Percentiles rank a stretch among this genome's conserved stretches.
phyloP scores from a whole-genome alignment of 164 flowering plant genomes.

The Euptelea pleiosperma region DNA sequence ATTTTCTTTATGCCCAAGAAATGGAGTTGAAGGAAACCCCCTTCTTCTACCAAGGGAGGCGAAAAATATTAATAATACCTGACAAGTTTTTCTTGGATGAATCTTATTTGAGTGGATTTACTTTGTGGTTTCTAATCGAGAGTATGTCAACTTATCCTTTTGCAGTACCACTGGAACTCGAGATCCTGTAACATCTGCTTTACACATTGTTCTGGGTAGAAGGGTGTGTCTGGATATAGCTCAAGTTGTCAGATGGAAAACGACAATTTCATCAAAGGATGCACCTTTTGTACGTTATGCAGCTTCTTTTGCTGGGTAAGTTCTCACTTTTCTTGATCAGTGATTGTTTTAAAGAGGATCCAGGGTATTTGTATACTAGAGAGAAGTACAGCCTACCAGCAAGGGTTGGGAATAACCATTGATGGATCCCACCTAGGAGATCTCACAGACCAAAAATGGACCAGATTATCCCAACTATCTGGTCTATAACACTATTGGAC shows the following conservation, averaged over 20 bases:
- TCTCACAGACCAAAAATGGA: no score
- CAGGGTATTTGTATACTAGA: no score
- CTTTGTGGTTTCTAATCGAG: background rate
- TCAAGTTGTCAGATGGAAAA: conserved; percentile 92
- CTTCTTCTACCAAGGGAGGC: background rate
- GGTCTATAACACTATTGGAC: no score
- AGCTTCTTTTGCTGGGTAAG: conserved; percentile 93
- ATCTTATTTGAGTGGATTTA: conserved; percentile 6
- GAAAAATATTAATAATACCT: no score
- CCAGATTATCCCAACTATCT: no score
- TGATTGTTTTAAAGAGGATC: no score
- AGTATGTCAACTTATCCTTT: conserved; percentile 6
- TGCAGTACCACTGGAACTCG: conserved; percentile 90
- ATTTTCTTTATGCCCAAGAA: background rate
- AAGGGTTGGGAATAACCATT: no score
- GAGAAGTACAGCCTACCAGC: no score
- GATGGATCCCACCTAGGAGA: no score
- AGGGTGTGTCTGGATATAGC: conserved; percentile 76
- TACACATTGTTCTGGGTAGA: conserved; percentile 91
- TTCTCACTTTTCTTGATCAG: background rate
- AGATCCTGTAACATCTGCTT: conserved; percentile 92
- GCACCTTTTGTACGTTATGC: conserved; percentile 84
- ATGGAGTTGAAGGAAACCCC: background rate
- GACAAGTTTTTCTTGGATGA: background rate
- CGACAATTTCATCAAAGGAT: conserved; percentile 46